Conservation (phyloP, 1,284 basidiomycete species). For the Cutaneotrichosporon mucoides region DNA sequence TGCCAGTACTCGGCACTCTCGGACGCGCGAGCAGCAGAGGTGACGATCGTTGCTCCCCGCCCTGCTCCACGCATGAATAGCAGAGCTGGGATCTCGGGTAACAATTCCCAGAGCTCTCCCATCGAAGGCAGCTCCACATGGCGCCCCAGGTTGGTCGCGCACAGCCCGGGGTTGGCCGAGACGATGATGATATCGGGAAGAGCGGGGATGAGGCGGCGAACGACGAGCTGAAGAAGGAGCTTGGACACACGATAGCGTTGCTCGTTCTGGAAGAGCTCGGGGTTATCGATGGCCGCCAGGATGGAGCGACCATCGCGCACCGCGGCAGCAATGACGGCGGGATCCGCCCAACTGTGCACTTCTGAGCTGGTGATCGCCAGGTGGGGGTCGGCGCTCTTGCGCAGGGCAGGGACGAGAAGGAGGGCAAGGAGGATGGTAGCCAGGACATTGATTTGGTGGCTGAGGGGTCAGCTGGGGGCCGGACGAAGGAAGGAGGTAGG, state of each 20-base stretch:
- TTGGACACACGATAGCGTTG: constrained; percentile 22
- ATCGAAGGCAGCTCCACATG: not conserved
- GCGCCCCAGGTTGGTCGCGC: constrained; percentile 19
- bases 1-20: constrained; percentile 4
- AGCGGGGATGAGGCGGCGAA: constrained; percentile 13
- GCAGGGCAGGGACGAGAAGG: constrained; percentile 19
- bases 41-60: not conserved
- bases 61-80: not conserved
- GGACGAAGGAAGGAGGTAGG: too few species aligned
- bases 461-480: not conserved
- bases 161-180: constrained; percentile 19
- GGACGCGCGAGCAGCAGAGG: not conserved
- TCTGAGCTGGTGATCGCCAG: constrained; percentile 18
- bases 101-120: not conserved
- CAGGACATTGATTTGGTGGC: constrained; percentile 22
- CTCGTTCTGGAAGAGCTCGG: constrained; percentile 1
- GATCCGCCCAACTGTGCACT: constrained; percentile 9
- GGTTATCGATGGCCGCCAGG: constrained; percentile 11
- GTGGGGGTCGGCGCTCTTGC: constrained; percentile 4
- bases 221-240: constrained; percentile 26
- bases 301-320: constrained; percentile 1
- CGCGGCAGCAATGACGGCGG: not conserved
- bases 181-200: constrained; percentile 12
- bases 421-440: constrained; percentile 21
- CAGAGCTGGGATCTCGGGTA: not conserved